Evolutionary conservation across 495 filamentous ascomycete species (phyloP).

Genomic region (Coniosporium apollinis): DNA sequence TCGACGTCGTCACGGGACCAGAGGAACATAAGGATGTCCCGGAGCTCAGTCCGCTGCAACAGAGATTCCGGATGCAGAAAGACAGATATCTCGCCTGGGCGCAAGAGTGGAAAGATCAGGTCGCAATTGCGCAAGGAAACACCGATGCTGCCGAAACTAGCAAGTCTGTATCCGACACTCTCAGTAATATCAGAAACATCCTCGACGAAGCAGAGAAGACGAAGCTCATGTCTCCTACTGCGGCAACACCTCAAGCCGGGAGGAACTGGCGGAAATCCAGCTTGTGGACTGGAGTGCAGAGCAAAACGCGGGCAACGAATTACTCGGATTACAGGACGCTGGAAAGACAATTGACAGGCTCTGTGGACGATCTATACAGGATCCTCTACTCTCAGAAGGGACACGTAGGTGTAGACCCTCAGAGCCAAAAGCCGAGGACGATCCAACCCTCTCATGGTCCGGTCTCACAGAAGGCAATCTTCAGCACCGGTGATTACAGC

Average conservation of each 20-base stretch:
- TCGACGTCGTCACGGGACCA: too few species aligned
- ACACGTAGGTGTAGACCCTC: too few species aligned
- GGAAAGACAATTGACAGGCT: too few species aligned
- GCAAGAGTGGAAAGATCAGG: conserved; percentile 70
- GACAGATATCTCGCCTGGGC: conserved; percentile 76
- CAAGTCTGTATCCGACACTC: conserved; percentile 74
- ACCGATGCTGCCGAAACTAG: conserved; percentile 78
- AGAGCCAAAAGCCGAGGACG: too few species aligned
- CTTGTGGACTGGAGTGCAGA: too few species aligned
- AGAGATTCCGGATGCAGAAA: conserved; percentile 48
- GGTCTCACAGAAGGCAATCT: background rate
- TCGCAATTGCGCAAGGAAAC: conserved; percentile 40
- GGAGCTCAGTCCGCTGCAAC: conserved; percentile 37
- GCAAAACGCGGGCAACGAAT: too few species aligned
- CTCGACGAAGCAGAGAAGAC: conserved; percentile 70
- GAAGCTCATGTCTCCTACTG: conserved; percentile 29
- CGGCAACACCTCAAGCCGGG: conserved; percentile 25
- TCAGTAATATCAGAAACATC: conserved; percentile 76
- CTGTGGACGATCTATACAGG: too few species aligned
- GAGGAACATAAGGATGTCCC: conserved; percentile 33
- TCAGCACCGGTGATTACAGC: too few species aligned
- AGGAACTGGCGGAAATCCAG: too few species aligned
- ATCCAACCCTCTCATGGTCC: conserved; percentile 5
- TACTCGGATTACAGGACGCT: too few species aligned
- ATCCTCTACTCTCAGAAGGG: too few species aligned